phyloP scores from a whole-genome alignment of 331 rosid species.

The Dryas integrifolia region DNA sequence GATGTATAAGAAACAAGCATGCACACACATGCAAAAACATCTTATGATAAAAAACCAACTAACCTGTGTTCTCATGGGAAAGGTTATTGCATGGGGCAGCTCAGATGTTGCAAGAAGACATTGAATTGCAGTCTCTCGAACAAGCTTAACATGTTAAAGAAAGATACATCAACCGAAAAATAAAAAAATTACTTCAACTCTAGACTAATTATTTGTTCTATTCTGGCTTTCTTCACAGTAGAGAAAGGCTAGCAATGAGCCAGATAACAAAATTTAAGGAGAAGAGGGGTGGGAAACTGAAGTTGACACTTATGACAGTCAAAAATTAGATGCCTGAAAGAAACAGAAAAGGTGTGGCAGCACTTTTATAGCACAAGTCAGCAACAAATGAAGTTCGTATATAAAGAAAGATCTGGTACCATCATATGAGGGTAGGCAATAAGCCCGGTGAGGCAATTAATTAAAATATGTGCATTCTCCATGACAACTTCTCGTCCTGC shows the following conservation, averaged over 20 bases:
- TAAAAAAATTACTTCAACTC: background rate
- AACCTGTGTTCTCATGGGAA: slow-evolving; percentile 85
- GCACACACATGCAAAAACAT: background rate
- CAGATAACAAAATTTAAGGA: background rate
- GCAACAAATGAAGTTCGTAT: background rate
- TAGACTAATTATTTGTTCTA: background rate
- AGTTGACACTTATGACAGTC: background rate
- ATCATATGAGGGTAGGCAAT: slow-evolving; percentile 68
- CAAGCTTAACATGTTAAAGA: slow-evolving; percentile 55
- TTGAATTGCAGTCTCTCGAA: slow-evolving; percentile 86
- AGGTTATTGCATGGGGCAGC: slow-evolving; percentile 75
- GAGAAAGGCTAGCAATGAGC: background rate
- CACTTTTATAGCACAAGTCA: slow-evolving; percentile 16
- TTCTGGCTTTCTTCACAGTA: too few relatives aligned
- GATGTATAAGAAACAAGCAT: background rate
- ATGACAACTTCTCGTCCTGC: slow-evolving; percentile 73
- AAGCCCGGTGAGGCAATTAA: slow-evolving; percentile 59
- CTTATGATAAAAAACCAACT: slow-evolving; percentile 30
- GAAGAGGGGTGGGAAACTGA: background rate
- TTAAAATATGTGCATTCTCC: slow-evolving; percentile 64
- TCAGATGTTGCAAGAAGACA: slow-evolving; percentile 77
- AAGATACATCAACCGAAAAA: background rate
- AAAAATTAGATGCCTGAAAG: background rate
- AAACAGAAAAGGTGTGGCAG: background rate
- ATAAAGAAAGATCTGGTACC: slow-evolving; percentile 45